Percentiles rank a stretch among this genome's conserved stretches.
These are phyloP conservation scores for Mycogone perniciosa DNA, from an alignment of 2,329 filamentous ascomycete species.

Conservation along the genomic window DNA sequence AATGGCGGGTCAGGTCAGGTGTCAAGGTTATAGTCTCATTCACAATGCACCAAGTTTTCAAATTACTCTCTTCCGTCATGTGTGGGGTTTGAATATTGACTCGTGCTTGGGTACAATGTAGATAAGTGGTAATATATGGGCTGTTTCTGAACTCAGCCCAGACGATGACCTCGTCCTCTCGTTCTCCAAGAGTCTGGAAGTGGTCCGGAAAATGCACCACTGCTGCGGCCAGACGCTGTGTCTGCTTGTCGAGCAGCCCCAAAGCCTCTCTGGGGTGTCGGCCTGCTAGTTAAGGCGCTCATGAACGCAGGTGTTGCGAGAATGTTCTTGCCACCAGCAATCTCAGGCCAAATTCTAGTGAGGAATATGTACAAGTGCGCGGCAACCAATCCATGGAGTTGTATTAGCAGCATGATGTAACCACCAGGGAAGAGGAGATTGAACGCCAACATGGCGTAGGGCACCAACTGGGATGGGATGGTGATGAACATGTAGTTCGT, in stretches of 20 bases:
- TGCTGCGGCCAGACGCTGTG: constrained; percentile 32
- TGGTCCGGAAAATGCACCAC: constrained; percentile 40
- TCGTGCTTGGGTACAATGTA: too few species aligned
- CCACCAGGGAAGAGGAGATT: constrained; percentile 62
- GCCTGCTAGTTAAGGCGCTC: constrained; percentile 39
- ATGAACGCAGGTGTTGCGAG: constrained; percentile 69
- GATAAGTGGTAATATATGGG: too few species aligned
- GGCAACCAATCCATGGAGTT: constrained; percentile 73
- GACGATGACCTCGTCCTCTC: constrained; percentile 54
- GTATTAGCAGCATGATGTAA: constrained; percentile 48
- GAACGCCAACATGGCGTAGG: constrained; percentile 70
- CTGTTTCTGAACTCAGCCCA: constrained; percentile 38
- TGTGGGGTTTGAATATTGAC: too few species aligned
- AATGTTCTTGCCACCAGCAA: constrained; percentile 74
- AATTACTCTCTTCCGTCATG: too few species aligned
- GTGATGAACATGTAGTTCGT: constrained; percentile 76
- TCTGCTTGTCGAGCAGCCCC: constrained; percentile 19
- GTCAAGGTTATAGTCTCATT: too few species aligned
- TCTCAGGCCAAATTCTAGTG: constrained; percentile 79
- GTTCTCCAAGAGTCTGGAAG: constrained; percentile 59
- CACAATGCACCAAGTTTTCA: too few species aligned
- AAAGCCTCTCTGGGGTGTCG: constrained; percentile 1
- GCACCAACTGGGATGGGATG: constrained; percentile 75
- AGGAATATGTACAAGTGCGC: constrained; percentile 90
- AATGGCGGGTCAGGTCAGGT: too few species aligned